Percentiles rank a stretch among this genome's conserved stretches.
These are phyloP conservation scores for Pythium chondricola DNA, from an alignment of 352 stramenopile species.

Conservation along the genomic window DNA sequence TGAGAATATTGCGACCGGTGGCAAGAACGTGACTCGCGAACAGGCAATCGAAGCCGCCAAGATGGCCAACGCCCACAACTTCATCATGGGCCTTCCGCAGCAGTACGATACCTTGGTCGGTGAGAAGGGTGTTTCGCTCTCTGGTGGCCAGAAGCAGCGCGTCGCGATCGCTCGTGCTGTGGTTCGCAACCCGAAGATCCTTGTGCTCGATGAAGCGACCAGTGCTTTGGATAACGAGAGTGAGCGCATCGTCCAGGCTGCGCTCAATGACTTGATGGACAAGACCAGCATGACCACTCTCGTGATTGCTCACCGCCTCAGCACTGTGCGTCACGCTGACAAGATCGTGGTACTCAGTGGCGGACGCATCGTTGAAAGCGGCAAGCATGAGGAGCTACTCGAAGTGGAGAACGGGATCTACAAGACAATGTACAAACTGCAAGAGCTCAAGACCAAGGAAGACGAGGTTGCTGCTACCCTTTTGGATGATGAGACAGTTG, in stretches of 20 bases:
- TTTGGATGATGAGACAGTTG: constrained; percentile 63
- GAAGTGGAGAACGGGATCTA: constrained; percentile 60
- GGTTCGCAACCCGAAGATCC: constrained; percentile 35
- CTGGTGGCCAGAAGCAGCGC: constrained; percentile 49
- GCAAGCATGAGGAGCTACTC: constrained; percentile 31
- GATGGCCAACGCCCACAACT: constrained; percentile 81
- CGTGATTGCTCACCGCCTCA: constrained; percentile 46
- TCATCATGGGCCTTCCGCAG: constrained; percentile 87
- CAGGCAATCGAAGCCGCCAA: constrained; percentile 85
- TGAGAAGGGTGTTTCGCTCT: constrained; percentile 43
- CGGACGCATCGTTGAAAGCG: constrained; percentile 29
- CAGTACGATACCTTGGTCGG: constrained; percentile 83
- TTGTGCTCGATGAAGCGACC: constrained; percentile 46
- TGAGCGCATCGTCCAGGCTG: constrained; percentile 44
- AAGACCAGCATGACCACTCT: constrained; percentile 49
- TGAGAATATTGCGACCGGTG: constrained; percentile 80
- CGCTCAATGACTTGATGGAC: constrained; percentile 21
- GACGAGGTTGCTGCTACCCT: constrained; percentile 5
- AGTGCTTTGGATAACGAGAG: constrained; percentile 39
- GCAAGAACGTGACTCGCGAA: constrained; percentile 41
- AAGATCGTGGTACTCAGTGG: constrained; percentile 34
- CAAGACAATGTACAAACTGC: constrained; percentile 75
- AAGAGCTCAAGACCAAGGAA: constrained; percentile 8
- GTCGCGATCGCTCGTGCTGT: constrained; percentile 37
- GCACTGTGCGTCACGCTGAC: constrained; percentile 39